Evolutionary conservation across 306 rosid species (phyloP).

Genomic region (Vigna trinervia): DNA sequence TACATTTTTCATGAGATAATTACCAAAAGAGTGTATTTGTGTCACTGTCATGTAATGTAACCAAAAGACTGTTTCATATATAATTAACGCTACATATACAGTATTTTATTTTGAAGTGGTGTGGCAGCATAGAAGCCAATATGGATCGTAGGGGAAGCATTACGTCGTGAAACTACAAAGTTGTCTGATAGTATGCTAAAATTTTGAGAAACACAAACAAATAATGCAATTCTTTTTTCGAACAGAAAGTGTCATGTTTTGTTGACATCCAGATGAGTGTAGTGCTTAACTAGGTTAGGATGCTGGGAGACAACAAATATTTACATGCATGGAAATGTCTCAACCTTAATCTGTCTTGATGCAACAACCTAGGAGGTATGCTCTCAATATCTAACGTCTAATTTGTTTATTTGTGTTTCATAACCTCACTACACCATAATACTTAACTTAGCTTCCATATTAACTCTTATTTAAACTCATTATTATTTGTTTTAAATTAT

Average conservation of each 20-base stretch:
- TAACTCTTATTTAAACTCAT: neutral
- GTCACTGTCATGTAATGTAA: neutral
- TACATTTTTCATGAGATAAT: neutral
- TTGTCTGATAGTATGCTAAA: neutral
- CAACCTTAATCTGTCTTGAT: neutral
- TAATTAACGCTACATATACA: neutral
- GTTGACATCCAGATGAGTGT: neutral
- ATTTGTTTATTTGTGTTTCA: slow-evolving; percentile 5
- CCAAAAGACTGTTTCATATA: neutral
- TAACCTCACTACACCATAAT: neutral
- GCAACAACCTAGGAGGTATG: neutral
- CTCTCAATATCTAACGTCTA: slow-evolving; percentile 23
- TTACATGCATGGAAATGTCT: neutral
- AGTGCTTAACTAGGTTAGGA: slow-evolving; percentile 12
- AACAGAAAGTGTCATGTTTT: neutral
- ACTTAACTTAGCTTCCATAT: neutral
- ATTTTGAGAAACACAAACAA: neutral
- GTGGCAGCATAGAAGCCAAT: neutral
- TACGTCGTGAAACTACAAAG: neutral
- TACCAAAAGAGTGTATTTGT: neutral
- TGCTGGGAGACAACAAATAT: neutral
- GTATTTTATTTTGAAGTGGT: neutral
- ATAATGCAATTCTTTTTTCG: neutral
- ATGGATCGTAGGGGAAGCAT: neutral
- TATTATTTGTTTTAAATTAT: neutral